These are phyloP conservation scores for Cytospora paraplurivora DNA, from an alignment of 2,329 filamentous ascomycete genomes.

Conservation along the genomic window DNA sequence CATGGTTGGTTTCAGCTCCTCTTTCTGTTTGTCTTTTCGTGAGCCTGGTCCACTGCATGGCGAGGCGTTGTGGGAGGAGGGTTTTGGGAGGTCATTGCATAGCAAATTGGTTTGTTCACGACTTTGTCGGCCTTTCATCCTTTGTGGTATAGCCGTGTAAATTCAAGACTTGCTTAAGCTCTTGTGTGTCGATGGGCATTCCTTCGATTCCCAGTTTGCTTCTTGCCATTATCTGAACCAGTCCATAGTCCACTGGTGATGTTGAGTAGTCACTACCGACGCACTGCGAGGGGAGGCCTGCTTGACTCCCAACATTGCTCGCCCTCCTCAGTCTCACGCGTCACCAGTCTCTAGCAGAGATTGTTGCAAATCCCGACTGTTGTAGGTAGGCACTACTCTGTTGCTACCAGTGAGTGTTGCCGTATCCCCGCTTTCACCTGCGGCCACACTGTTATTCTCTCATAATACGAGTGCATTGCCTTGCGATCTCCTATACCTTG, in stretches of 20 bases:
- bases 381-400: too few relatives aligned
- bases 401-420: too few relatives aligned
- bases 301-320: constrained; percentile 1
- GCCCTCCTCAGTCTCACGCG: not conserved
- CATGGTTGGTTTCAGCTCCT: not conserved
- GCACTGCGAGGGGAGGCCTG: not conserved
- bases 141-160: not conserved
- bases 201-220: too few relatives aligned
- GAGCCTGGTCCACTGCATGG: constrained; percentile 23
- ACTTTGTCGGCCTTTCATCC: not conserved
- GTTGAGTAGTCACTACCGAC: not conserved
- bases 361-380: too few relatives aligned
- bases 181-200: not conserved
- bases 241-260: not conserved
- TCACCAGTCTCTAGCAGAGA: not conserved
- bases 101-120: not conserved
- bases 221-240: not conserved
- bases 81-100: constrained; percentile 3
- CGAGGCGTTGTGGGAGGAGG: constrained; percentile 22
- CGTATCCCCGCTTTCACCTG: too few relatives aligned
- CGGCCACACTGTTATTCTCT: not conserved
- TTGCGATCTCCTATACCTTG: not conserved
- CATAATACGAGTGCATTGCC: not conserved
- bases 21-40: constrained; percentile 1
- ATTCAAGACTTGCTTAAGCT: too few relatives aligned